A percentile compares a stretch with the other conserved stretches of the same genome.
Evolutionary conservation across 495 filamentous ascomycete species (phyloP).

Genomic region (Aspergillus carlsbadensis): DNA sequence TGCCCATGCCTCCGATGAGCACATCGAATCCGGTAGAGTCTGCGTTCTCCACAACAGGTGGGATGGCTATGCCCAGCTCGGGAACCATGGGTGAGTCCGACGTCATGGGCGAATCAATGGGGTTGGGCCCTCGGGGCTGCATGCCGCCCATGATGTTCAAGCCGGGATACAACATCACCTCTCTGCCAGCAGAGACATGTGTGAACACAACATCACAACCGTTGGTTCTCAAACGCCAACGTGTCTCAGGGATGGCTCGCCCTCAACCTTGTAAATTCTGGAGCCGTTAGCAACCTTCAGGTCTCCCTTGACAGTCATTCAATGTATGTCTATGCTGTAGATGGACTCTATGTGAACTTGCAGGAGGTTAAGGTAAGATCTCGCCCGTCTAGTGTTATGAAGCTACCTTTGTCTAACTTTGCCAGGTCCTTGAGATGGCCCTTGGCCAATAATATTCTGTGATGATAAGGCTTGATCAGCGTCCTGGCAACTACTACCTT

Average conservation of each 20-base stretch:
- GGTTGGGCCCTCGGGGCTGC: slow-evolving; percentile 11
- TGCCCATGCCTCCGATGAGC: too few species aligned
- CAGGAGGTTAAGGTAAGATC: slow-evolving; percentile 23
- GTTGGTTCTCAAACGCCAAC: slow-evolving; percentile 2
- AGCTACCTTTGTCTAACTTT: neutral
- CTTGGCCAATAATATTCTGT: slow-evolving; percentile 25
- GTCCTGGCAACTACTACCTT: slow-evolving; percentile 19
- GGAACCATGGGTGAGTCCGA: neutral
- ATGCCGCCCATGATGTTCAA: slow-evolving; percentile 21
- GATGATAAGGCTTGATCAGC: slow-evolving; percentile 22
- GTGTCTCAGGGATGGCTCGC: slow-evolving; percentile 17
- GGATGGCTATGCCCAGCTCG: slow-evolving; percentile 12
- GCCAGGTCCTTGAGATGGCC: slow-evolving; percentile 16
- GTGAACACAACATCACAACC: slow-evolving; percentile 18
- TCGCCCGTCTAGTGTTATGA: neutral
- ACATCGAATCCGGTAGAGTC: too few species aligned
- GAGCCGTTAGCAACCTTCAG: slow-evolving; percentile 12
- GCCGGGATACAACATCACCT: slow-evolving; percentile 14
- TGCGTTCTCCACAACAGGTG: neutral
- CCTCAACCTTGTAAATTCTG: slow-evolving; percentile 22
- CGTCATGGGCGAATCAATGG: neutral
- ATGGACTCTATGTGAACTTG: slow-evolving; percentile 21
- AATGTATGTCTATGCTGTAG: slow-evolving; percentile 23
- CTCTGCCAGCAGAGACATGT: slow-evolving; percentile 21
- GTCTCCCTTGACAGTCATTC: slow-evolving; percentile 23